A percentile compares a stretch with the other conserved stretches of the same genome.
phyloP scores from a whole-genome alignment of 495 filamentous ascomycete species.

The Pseudomonodictys pantanalensis region DNA sequence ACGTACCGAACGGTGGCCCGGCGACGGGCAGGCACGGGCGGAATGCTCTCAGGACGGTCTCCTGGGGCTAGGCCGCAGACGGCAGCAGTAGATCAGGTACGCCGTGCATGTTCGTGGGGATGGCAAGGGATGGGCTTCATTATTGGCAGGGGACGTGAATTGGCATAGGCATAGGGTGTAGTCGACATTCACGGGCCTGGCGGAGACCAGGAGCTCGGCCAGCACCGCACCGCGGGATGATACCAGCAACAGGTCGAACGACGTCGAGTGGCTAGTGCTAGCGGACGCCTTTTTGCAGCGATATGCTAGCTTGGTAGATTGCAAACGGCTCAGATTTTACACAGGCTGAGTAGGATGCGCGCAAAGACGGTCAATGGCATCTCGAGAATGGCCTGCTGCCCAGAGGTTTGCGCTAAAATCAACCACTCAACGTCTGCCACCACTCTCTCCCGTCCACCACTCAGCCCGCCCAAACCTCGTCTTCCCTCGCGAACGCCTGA shows the following conservation, averaged over 20 bases:
- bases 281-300: constrained; percentile 2
- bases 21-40: too few relatives aligned
- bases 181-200: background rate
- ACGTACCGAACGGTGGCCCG: constrained; percentile 16
- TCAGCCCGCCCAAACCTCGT: background rate
- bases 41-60: constrained; percentile 29
- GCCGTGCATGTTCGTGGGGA: constrained; percentile 27
- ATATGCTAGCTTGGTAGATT: constrained; percentile 18
- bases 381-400: background rate
- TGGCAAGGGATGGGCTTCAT: constrained; percentile 19
- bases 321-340: constrained; percentile 6
- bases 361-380: background rate
- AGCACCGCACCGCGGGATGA: too few relatives aligned
- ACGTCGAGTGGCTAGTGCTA: too few relatives aligned
- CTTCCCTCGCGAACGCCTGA: background rate
- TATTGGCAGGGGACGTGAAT: constrained; percentile 31
- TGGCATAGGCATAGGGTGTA: too few relatives aligned
- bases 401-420: constrained; percentile 12
- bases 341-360: background rate
- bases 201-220: constrained; percentile 15
- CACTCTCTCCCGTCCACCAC: background rate
- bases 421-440: background rate
- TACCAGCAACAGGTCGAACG: too few relatives aligned
- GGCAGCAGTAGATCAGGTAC: constrained; percentile 29
- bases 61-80: constrained; percentile 20